Conservation (phyloP, 2,329 filamentous ascomycete species). For the Aureobasidium musti region DNA sequence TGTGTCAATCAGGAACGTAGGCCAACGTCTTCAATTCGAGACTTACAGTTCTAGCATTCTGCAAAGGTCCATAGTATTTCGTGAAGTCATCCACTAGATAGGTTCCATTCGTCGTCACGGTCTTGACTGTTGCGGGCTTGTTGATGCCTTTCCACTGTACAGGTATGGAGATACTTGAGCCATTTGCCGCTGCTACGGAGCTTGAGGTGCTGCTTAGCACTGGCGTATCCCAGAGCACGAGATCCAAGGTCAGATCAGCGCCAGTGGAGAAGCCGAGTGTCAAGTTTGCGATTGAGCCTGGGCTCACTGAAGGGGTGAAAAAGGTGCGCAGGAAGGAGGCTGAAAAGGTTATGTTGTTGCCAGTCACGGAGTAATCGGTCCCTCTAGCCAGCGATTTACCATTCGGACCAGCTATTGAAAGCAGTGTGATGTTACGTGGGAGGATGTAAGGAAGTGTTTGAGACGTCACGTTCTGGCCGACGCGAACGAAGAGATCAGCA, state of each 20-base stretch:
- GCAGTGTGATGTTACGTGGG: background rate
- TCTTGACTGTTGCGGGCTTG: constrained; percentile 56
- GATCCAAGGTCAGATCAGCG: constrained; percentile 49
- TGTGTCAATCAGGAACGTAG: constrained; percentile 18
- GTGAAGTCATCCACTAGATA: constrained; percentile 61
- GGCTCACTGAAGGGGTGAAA: constrained; percentile 45
- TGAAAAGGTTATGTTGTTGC: constrained; percentile 52
- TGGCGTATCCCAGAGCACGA: constrained; percentile 58
- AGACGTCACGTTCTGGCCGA: constrained; percentile 48
- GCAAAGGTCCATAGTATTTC: constrained; percentile 54
- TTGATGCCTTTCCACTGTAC: constrained; percentile 56
- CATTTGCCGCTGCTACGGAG: constrained; percentile 42
- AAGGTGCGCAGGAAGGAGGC: constrained; percentile 51
- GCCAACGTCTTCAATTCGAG: no score
- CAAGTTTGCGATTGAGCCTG: constrained; percentile 55
- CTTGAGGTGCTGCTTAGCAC: constrained; percentile 39
- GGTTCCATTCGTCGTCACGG: constrained; percentile 51
- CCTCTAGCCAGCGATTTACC: constrained; percentile 53
- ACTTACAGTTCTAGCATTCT: constrained; percentile 45
- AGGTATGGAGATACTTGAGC: constrained; percentile 52
- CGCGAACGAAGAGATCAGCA: constrained; percentile 59
- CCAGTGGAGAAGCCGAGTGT: constrained; percentile 58
- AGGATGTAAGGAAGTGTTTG: constrained; percentile 54
- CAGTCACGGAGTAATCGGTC: constrained; percentile 53
- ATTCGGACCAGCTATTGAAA: constrained; percentile 40